Percentiles rank a stretch among this genome's conserved stretches.
phyloP scores from a whole-genome alignment of 1,139 yeast species.

The Blastobotrys serpentis region DNA sequence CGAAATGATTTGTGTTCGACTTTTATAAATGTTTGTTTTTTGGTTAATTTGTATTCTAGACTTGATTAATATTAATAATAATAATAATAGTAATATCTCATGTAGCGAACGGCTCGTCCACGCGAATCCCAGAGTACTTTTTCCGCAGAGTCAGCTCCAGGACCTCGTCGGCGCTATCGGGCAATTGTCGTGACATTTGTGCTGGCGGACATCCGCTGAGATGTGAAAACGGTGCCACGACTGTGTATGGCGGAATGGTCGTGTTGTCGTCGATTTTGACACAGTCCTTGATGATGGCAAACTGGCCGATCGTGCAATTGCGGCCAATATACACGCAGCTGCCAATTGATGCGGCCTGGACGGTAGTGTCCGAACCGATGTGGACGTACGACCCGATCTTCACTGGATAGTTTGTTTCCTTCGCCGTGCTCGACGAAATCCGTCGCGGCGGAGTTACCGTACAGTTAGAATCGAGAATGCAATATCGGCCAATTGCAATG shows the following conservation, averaged over 20 bases:
- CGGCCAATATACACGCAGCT: conserved; percentile 56
- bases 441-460: conserved; percentile 28
- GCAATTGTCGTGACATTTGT: conserved; percentile 31
- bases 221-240: conserved; percentile 60
- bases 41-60: conserved; percentile 8
- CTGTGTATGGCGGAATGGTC: conserved; percentile 53
- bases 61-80: conserved; percentile 7
- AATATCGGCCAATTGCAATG: conserved; percentile 55
- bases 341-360: conserved; percentile 46
- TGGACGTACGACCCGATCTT: conserved; percentile 60
- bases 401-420: conserved; percentile 37
- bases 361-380: conserved; percentile 46
- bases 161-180: conserved; percentile 39
- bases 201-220: conserved; percentile 42
- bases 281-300: conserved; percentile 61
- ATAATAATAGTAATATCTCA: conserved; percentile 4
- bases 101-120: conserved; percentile 18
- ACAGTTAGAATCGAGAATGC: conserved; percentile 35
- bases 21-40: not conserved
- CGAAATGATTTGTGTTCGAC: conserved; percentile 13
- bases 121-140: conserved; percentile 33
- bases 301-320: conserved; percentile 54
- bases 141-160: conserved; percentile 37
- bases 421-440: conserved; percentile 18
- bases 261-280: conserved; percentile 52